Percentiles rank a stretch among this genome's conserved stretches.
Conservation (phyloP, 192 early-diverging fungal species). For the Podila verticillata region DNA sequence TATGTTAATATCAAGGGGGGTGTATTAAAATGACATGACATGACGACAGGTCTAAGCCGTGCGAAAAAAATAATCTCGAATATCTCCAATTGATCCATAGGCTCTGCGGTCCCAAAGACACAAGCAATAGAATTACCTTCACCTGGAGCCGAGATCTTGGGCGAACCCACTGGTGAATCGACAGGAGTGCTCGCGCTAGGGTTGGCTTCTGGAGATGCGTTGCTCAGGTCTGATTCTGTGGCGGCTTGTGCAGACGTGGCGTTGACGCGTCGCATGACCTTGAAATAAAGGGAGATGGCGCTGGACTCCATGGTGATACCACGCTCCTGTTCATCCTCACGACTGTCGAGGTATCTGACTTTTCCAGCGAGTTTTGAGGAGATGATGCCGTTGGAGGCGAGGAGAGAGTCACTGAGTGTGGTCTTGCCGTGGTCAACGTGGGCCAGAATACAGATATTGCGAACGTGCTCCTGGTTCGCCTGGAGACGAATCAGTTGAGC, state of each 20-base stretch:
- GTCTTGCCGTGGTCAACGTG: conserved; percentile 99
- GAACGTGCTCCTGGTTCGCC: conserved; percentile 72
- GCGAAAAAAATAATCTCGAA: too few species aligned
- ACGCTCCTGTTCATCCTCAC: conserved; percentile 97
- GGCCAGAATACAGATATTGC: conserved; percentile 98
- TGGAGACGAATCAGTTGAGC: conserved; percentile 76
- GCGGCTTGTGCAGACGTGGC: conserved; percentile 1
- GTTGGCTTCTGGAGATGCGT: neutral
- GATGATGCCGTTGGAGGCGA: conserved; percentile 99
- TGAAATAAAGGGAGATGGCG: conserved; percentile 95
- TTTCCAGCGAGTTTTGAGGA: conserved; percentile 95
- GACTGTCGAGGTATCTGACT: conserved; percentile 93
- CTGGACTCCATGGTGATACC: conserved; percentile 99
- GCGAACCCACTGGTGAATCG: neutral
- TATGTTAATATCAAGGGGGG: too few species aligned
- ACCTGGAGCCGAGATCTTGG: too few species aligned
- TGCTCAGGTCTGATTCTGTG: conserved; percentile 31
- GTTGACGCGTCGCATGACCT: conserved; percentile 61
- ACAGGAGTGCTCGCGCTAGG: neutral
- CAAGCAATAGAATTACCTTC: too few species aligned
- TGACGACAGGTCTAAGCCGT: too few species aligned
- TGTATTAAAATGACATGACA: too few species aligned
- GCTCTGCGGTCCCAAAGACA: too few species aligned
- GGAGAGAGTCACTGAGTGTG: conserved; percentile 92
- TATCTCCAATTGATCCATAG: too few species aligned